Conservation (phyloP, 2,329 filamentous ascomycete genomes). For the Paraconiothyrium brasiliense region DNA sequence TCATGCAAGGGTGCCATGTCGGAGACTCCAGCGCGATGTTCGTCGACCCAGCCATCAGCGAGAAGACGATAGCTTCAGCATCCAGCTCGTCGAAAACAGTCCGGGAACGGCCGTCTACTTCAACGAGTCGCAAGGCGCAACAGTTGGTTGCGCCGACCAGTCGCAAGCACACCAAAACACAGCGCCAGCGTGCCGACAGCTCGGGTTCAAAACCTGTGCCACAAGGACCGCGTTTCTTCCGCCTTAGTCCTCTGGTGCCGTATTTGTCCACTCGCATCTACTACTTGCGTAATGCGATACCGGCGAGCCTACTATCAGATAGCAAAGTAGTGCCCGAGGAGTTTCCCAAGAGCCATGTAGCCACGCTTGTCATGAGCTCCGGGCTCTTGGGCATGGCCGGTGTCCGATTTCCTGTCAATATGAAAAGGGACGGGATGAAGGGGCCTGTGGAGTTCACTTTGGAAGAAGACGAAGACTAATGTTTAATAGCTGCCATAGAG, state of each 20-base stretch:
- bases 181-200: constrained; percentile 33
- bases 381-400: constrained; percentile 46
- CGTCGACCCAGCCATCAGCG: constrained; percentile 36
- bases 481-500: not conserved
- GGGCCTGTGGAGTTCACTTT: constrained; percentile 27
- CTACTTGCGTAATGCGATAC: constrained; percentile 37
- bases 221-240: constrained; percentile 43
- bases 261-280: constrained; percentile 47
- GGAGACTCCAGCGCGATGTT: constrained; percentile 33
- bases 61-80: constrained; percentile 16
- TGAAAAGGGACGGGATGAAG: constrained; percentile 25
- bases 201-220: constrained; percentile 24
- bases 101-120: constrained; percentile 20
- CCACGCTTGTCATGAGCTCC: constrained; percentile 44
- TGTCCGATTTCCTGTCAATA: constrained; percentile 30
- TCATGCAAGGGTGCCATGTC: constrained; percentile 41
- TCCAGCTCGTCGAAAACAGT: constrained; percentile 20
- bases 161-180: constrained; percentile 23
- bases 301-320: constrained; percentile 31
- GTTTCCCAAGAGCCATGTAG: constrained; percentile 41
- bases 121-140: constrained; percentile 25
- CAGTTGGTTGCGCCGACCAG: constrained; percentile 14
- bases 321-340: constrained; percentile 40
- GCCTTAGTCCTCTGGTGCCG: constrained; percentile 42
- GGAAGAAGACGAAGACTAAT: constrained; percentile 21